phyloP scores from a whole-genome alignment of 352 stramenopile species.

The Saprolegnia diclina region DNA sequence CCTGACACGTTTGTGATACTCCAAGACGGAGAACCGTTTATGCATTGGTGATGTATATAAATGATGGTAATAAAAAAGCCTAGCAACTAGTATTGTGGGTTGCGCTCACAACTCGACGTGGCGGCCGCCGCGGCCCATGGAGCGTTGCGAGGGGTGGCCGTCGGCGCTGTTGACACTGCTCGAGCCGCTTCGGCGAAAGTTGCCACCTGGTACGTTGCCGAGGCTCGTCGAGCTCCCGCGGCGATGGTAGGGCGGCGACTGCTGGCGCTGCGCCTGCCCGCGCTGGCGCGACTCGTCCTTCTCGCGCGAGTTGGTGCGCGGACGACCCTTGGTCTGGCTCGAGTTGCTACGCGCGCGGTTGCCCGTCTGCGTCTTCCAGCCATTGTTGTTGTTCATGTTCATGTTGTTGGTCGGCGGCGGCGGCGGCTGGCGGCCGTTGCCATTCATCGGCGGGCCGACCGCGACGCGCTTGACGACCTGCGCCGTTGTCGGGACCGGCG shows the following conservation, averaged over 20 bases:
- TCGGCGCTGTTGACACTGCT: background rate
- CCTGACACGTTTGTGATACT: no score
- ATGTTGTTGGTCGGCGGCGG: conserved; percentile 14
- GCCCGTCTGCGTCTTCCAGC: background rate
- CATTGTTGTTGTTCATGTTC: conserved; percentile 16
- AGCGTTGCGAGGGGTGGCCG: background rate
- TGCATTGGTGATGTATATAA: background rate
- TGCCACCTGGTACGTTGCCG: background rate
- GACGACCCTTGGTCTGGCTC: background rate
- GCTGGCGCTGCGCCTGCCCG: background rate
- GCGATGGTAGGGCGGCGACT: background rate
- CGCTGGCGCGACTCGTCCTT: background rate
- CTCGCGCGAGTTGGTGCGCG: conserved; percentile 9
- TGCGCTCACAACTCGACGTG: conserved; percentile 1
- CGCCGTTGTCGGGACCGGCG: background rate
- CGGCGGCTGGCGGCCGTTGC: conserved; percentile 12
- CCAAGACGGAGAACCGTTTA: no score
- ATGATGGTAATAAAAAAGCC: conserved; percentile 11
- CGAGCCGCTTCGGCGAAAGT: background rate
- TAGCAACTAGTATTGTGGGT: background rate
- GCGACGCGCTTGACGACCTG: conserved; percentile 8
- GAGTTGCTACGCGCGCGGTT: conserved; percentile 4
- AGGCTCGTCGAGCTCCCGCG: conserved; percentile 7
- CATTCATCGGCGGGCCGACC: background rate
- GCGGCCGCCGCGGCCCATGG: conserved; percentile 5